Base-by-base conservation (phyloP, 345 rosid genomes). In the Eutrema heterophyllum region DNA sequence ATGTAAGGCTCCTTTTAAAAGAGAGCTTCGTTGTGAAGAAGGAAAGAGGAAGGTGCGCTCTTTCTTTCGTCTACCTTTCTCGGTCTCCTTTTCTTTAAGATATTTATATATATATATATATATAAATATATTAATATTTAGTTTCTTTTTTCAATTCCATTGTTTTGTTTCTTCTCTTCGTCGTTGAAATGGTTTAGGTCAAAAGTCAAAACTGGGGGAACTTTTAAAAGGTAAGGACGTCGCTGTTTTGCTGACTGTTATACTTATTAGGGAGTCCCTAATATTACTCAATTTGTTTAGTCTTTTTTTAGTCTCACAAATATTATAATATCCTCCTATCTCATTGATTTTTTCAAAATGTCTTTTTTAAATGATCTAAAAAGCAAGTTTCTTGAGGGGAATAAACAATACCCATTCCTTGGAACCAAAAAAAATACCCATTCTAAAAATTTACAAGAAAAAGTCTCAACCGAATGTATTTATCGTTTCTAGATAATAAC, bases 11-110 rank as follows among this genome's bases (percentile, higher is more conserved):
- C 65, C 66, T 81, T 76, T 33, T 33, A 64, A 79, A 64, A 84
- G 77, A 78, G 73, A 26, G 15, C 80, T 74, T 56, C 29, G 61
- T 48, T 67, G 45, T 24, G 60, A 67, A 79, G 96, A 85, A 85
- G 86, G 79, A 76, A 86, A 60, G 76, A 84, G 90, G 97, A 90
- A 89, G 87, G 84, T 67, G 78, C 27, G 85, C 75, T 82, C 83
- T 82, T 79, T 86, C 89, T 85, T 87, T 86, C 75, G 67, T 46
- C 38, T 69, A 71, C 64, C 77, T 32, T 67, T 65, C 72, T 59
- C 33, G 53, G 70, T 73, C 78, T 64, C 11, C 62, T 53, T 15
- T 68, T 65, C 57, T 16, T 54, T 72, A 4, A 1, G 45, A 16
- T 44, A 14, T 52, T n/a, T n/a, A n/a, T n/a, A n/a, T n/a, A n/a